Percentiles rank a stretch among this genome's conserved stretches.
Conservation (phyloP, 2,329 filamentous ascomycete genomes). For the Botrytis byssoidea region DNA sequence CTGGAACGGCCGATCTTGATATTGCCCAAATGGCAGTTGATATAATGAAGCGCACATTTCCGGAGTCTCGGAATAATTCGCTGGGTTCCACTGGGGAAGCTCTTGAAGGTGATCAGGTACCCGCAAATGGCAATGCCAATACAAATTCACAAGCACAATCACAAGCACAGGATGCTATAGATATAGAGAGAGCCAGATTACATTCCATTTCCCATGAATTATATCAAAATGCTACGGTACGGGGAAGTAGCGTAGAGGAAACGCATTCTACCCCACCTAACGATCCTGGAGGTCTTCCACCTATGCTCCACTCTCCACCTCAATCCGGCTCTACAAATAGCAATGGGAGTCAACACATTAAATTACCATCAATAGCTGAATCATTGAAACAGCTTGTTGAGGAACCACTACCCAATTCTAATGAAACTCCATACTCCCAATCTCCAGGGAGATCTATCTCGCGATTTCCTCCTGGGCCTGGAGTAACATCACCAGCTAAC, state of each 20-base stretch:
- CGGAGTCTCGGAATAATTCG: background rate
- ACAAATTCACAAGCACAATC: background rate
- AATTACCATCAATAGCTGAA: constrained; percentile 37
- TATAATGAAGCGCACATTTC: background rate
- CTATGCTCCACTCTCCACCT: constrained; percentile 33
- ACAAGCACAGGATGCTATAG: background rate
- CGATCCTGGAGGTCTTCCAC: constrained; percentile 33
- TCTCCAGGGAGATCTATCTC: constrained; percentile 34
- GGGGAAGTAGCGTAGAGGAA: background rate
- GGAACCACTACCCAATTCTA: constrained; percentile 24
- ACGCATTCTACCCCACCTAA: constrained; percentile 23
- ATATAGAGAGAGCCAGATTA: background rate
- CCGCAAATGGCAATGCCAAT: background rate
- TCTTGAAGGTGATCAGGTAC: background rate
- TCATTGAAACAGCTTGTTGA: constrained; percentile 34
- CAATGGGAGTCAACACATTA: constrained; percentile 30
- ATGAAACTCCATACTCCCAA: constrained; percentile 32
- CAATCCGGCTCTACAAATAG: constrained; percentile 34
- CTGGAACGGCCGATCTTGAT: constrained; percentile 23
- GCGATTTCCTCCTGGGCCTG: constrained; percentile 29
- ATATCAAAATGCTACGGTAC: background rate
- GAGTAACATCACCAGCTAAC: constrained; percentile 36
- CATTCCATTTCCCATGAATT: background rate
- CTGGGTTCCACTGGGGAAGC: background rate
- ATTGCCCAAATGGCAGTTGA: constrained; percentile 18